phyloP scores from a whole-genome alignment of 352 stramenopile species.

The Globisporangium canariense region DNA sequence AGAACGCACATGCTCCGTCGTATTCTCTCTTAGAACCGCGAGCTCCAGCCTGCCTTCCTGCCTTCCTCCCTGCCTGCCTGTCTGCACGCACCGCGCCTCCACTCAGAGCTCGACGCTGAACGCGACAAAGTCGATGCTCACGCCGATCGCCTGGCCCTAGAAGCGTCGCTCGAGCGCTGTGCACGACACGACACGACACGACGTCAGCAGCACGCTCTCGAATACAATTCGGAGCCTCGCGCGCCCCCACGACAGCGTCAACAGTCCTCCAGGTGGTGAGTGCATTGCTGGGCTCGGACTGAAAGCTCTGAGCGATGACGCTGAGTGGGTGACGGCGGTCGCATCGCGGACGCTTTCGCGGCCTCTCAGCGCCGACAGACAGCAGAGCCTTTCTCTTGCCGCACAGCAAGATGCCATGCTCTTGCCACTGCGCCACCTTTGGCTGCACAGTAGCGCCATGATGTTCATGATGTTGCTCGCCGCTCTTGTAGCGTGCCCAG shows the following conservation, averaged over 20 bases:
- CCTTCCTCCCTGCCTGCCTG: too few relatives aligned
- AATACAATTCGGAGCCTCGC: background rate
- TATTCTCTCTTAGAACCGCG: too few relatives aligned
- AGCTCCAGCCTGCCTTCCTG: too few relatives aligned
- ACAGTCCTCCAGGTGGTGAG: background rate
- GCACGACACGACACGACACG: slow-evolving; percentile 9
- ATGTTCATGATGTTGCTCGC: background rate
- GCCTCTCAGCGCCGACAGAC: background rate
- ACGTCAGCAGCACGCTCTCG: background rate
- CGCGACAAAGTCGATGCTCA: slow-evolving; percentile 7
- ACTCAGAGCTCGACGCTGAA: slow-evolving; percentile 12
- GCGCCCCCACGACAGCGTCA: background rate
- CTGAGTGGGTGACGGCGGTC: background rate
- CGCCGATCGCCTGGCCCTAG: background rate
- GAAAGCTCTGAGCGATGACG: background rate
- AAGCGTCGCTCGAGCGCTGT: too few relatives aligned
- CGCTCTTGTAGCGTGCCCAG: background rate
- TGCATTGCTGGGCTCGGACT: too few relatives aligned
- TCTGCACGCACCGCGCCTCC: too few relatives aligned
- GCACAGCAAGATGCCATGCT: background rate
- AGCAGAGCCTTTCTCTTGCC: background rate
- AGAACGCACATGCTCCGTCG: too few relatives aligned
- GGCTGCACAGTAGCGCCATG: background rate
- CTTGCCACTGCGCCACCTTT: background rate
- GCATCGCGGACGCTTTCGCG: background rate